phyloP scores from a whole-genome alignment of 192 early-diverging fungal genomes.

The Gonapodya prolifera region DNA sequence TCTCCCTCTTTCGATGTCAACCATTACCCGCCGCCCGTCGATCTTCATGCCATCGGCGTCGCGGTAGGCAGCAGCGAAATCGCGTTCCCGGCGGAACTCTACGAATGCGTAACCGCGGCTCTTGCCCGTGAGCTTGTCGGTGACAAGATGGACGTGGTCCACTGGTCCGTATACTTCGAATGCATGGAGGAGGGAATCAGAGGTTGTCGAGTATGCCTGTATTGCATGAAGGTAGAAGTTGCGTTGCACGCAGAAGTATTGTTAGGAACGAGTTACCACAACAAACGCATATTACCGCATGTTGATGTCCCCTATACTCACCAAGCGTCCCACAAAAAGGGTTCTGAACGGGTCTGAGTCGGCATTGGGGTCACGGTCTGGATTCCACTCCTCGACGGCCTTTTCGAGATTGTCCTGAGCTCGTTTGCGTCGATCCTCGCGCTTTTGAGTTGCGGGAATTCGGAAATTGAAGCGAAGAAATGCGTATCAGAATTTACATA shows the following conservation, averaged over 20 bases:
- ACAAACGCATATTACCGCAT: no score
- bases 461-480: no score
- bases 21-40: constrained; percentile 67
- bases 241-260: background rate
- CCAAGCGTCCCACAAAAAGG: constrained; percentile 72
- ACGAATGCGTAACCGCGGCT: constrained; percentile 91
- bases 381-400: constrained; percentile 60
- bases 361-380: constrained; percentile 55
- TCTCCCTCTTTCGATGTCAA: constrained; percentile 91
- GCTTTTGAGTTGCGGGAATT: no score
- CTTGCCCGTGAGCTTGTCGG: constrained; percentile 43
- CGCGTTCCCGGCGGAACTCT: constrained; percentile 81
- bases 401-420: constrained; percentile 35
- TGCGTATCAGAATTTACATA: no score
- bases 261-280: background rate
- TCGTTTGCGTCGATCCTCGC: constrained; percentile 29
- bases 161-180: constrained; percentile 74
- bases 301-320: constrained; percentile 9
- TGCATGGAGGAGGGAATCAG: constrained; percentile 58
- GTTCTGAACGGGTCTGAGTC: constrained; percentile 86
- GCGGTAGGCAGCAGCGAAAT: constrained; percentile 62
- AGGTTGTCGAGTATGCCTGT: constrained; percentile 57
- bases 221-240: background rate
- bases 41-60: constrained; percentile 82
- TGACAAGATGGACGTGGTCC: constrained; percentile 67